Evolutionary conservation across 1,139 yeast genomes (phyloP), one percentile per base, ranked within the genome.

Genomic region (Yamadazyma dendronema): DNA sequence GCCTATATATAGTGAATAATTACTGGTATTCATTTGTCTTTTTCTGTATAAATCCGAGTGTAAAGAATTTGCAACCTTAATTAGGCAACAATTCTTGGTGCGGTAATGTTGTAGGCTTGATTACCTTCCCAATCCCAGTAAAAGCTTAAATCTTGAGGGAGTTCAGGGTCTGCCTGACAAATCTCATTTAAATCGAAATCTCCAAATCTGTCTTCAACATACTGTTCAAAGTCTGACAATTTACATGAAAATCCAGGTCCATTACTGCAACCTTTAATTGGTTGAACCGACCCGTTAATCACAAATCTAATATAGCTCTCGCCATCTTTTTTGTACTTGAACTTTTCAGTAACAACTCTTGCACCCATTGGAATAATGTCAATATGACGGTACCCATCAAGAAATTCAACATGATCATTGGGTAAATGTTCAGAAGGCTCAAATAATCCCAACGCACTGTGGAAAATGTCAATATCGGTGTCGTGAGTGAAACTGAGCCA

Each of bases 221-320:
- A 59, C 1, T 49, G 41, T 38, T 56, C 57, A 44, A 61, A 81
- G 29, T 69, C 67, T 4, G 60, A 53, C 31, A 77, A 53, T 32
- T 67, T 59, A 59, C 84, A 78, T 7, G 81, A 70, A 53, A 74
- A 79, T 0, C 81, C 81, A 0, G 83, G 81, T 3, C 84, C 84
- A 31, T 52, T 46, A 35, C 62, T 61, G 55, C 85, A 80, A 19
- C 55, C 56, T 9, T 71, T 67, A 30, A 77, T 54, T 1, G 84
- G 84, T 21, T 72, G 55, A 2, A 79, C 81, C 1, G 83, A 79
- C 43, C 76, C 82, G 50, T 79, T 79, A 31, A 77, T 61, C 15
- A 78, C 49, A 30, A 69, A 62, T 44, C 84, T 62, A 3, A 79
- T 72, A 46, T 60, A 80, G 13, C 67, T 50, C 7, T 54, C 54